phyloP scores from a whole-genome alignment of 768 basidiomycete genomes.

The Trametes punicea region DNA sequence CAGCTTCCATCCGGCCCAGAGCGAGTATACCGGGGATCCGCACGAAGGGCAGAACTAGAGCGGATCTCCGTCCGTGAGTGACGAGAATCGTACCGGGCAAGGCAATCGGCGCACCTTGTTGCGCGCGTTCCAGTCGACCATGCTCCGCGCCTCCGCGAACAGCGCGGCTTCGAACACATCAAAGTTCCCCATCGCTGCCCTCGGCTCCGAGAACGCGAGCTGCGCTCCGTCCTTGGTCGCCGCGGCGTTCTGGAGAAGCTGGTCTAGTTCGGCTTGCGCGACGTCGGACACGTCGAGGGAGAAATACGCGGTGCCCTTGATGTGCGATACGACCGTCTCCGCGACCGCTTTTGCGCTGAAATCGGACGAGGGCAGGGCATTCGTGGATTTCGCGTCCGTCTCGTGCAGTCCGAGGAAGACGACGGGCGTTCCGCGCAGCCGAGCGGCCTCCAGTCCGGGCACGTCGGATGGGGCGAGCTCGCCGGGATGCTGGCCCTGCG shows the following conservation, averaged over 20 bases:
- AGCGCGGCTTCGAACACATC: conserved; percentile 67
- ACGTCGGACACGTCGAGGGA: conserved; percentile 68
- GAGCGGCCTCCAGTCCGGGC: conserved; percentile 48
- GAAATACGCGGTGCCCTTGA: conserved; percentile 85
- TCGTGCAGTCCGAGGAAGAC: conserved; percentile 84
- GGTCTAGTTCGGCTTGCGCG: conserved; percentile 41
- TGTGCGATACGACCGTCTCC: conserved; percentile 48
- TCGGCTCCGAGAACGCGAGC: conserved; percentile 63
- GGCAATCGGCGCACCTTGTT: conserved; percentile 58
- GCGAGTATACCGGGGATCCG: conserved; percentile 72
- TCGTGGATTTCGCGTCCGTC: conserved; percentile 36
- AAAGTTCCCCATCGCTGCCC: conserved; percentile 53
- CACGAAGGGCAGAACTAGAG: conserved; percentile 88
- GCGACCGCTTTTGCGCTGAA: conserved; percentile 39
- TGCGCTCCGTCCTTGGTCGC: conserved; percentile 36
- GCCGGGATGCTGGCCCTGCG: conserved; percentile 55
- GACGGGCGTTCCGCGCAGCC: conserved; percentile 56
- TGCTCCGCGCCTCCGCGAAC: conserved; percentile 72
- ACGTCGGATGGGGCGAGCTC: conserved; percentile 27
- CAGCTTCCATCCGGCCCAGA: conserved; percentile 97
- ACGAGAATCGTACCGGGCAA: neutral
- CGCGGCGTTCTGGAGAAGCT: conserved; percentile 39
- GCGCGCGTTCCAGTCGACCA: conserved; percentile 91
- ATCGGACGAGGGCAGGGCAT: conserved; percentile 63
- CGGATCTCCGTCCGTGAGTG: neutral